These are phyloP conservation scores for Trichoderma gracile DNA, from an alignment of 2,329 filamentous ascomycete species.

Conservation along the genomic window DNA sequence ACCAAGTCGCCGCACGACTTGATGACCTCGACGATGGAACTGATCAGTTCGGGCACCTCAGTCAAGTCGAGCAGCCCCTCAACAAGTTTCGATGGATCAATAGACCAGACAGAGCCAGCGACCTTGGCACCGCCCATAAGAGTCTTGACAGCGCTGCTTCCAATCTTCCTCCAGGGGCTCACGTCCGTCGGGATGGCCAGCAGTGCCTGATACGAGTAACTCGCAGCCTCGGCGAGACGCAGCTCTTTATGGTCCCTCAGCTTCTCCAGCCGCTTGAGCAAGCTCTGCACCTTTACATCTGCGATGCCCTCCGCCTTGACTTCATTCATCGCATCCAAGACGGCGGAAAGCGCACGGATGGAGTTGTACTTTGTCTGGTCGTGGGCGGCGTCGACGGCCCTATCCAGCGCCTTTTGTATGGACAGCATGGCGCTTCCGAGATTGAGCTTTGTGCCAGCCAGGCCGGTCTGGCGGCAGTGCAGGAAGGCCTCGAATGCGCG, in stretches of 20 bases:
- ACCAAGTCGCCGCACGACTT: background rate
- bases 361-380: background rate
- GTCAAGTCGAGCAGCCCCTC: background rate
- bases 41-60: background rate
- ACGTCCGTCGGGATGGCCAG: background rate
- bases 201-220: background rate
- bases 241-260: background rate
- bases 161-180: background rate
- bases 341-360: background rate
- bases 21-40: background rate
- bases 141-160: background rate
- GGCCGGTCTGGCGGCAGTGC: background rate
- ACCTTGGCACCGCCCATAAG: background rate
- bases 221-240: background rate
- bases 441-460: background rate
- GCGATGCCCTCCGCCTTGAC: background rate
- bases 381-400: background rate
- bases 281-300: background rate
- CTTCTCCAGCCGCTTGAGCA: background rate
- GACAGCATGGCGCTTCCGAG: constrained; percentile 6
- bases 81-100: background rate
- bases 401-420: background rate
- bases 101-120: background rate
- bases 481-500: background rate
- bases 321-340: background rate